Conservation (phyloP, 139 green algal species). For the Chlorella sp. region DNA sequence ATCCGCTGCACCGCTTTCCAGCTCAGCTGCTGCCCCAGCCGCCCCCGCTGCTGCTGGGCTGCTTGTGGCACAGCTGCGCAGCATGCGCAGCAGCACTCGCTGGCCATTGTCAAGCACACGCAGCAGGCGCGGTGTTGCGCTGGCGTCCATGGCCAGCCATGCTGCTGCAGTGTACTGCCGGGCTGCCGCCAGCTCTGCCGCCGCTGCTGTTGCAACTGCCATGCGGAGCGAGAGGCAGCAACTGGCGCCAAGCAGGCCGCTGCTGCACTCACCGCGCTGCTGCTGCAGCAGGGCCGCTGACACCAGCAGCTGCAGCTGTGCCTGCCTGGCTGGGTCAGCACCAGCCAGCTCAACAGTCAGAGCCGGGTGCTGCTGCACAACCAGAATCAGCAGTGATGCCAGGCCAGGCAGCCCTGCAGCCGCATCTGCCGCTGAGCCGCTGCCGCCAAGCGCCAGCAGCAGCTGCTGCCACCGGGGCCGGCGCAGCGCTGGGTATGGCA, state of each 20-base stretch:
- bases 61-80: constrained; percentile 1
- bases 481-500: background rate
- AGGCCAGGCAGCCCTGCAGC: constrained; percentile 8
- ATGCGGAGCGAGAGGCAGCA: background rate
- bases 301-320: background rate
- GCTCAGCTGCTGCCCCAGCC: background rate
- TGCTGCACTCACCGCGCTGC: background rate
- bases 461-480: background rate
- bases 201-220: background rate
- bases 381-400: background rate
- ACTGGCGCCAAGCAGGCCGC: background rate
- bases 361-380: background rate
- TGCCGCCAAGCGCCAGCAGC: background rate
- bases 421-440: background rate
- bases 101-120: constrained; percentile 32
- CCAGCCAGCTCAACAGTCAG: background rate
- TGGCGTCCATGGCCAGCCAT: constrained; percentile 36
- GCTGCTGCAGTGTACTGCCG: constrained; percentile 24
- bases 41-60: background rate
- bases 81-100: constrained; percentile 19
- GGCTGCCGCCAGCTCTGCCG: constrained; percentile 28
- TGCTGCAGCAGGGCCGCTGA: constrained; percentile 14
- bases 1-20: background rate
- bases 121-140: constrained; percentile 21
- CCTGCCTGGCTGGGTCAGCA: background rate